These are phyloP conservation scores for Pseudozyma thailandica DNA, from an alignment of 1,284 basidiomycete species.

Conservation along the genomic window DNA sequence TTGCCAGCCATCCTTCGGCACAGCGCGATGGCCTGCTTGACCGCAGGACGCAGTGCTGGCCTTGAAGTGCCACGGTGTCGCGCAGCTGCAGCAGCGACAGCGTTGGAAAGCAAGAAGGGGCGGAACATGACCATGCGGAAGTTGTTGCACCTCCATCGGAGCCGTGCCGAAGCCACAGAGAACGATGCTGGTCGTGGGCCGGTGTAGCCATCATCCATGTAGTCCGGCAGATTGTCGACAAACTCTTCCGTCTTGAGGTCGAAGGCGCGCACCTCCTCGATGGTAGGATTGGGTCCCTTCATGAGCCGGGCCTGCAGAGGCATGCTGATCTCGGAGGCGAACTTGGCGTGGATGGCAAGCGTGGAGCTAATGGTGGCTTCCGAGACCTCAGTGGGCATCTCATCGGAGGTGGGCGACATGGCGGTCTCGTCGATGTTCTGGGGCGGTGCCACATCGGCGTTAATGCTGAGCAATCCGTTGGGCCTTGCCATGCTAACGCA, in stretches of 20 bases:
- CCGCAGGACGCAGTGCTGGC: conserved; percentile 38
- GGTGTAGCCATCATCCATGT: conserved; percentile 40
- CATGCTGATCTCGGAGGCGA: conserved; percentile 49
- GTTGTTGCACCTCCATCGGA: conserved; percentile 53
- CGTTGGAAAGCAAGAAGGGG: conserved; percentile 48
- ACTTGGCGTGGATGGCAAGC: conserved; percentile 41
- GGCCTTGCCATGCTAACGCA: conserved; percentile 50
- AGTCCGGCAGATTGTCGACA: conserved; percentile 39
- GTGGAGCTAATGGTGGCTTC: conserved; percentile 46
- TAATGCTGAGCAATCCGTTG: conserved; percentile 42
- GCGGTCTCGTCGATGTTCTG: conserved; percentile 48
- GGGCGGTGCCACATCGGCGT: conserved; percentile 42
- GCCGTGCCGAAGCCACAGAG: conserved; percentile 39
- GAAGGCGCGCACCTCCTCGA: conserved; percentile 48
- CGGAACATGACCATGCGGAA: conserved; percentile 55
- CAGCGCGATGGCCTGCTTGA: conserved; percentile 49
- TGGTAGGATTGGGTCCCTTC: conserved; percentile 38
- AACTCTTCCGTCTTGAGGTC: conserved; percentile 50
- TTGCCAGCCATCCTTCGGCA: conserved; percentile 46
- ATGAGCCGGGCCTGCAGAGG: conserved; percentile 44
- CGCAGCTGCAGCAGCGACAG: conserved; percentile 42
- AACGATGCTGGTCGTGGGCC: conserved; percentile 40
- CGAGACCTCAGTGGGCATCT: conserved; percentile 33
- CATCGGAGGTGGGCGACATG: conserved; percentile 37
- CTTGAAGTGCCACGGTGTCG: conserved; percentile 31